phyloP scores from a whole-genome alignment of 768 basidiomycete genomes.

The Auricularia sp. region DNA sequence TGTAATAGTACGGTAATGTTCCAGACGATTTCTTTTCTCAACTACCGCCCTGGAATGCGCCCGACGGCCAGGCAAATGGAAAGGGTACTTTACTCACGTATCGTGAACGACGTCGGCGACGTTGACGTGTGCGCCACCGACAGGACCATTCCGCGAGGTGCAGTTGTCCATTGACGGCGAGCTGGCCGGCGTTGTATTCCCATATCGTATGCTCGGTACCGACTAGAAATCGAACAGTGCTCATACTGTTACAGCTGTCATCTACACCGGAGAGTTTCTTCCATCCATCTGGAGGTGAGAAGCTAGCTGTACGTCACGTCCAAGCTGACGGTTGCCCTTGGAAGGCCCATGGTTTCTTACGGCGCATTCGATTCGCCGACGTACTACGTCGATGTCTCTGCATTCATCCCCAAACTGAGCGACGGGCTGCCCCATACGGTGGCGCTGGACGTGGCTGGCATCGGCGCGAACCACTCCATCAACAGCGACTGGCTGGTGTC shows the following conservation, averaged over 20 bases:
- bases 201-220: background rate
- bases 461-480: conserved; percentile 7
- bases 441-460: conserved; percentile 15
- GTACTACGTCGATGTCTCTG: conserved; percentile 11
- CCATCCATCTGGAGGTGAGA: conserved; percentile 7
- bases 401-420: conserved; percentile 7
- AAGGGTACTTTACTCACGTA: background rate
- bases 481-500: conserved; percentile 9
- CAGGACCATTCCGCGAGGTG: conserved; percentile 10
- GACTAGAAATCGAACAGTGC: background rate
- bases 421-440: conserved; percentile 12
- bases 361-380: conserved; percentile 11
- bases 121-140: too few species aligned
- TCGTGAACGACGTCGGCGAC: too few species aligned
- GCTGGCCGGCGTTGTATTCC: conserved; percentile 4
- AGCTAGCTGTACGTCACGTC: background rate
- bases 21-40: conserved; percentile 6
- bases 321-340: background rate
- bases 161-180: conserved; percentile 7
- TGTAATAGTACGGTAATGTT: conserved; percentile 8
- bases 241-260: conserved; percentile 5
- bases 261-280: conserved; percentile 10
- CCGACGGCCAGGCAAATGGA: conserved; percentile 3
- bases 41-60: conserved; percentile 5
- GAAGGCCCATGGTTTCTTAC: conserved; percentile 9